A percentile compares a stretch with the other conserved stretches of the same genome.
Evolutionary conservation across 768 basidiomycete species (phyloP).

Genomic region (Cytidiella melzeri): DNA sequence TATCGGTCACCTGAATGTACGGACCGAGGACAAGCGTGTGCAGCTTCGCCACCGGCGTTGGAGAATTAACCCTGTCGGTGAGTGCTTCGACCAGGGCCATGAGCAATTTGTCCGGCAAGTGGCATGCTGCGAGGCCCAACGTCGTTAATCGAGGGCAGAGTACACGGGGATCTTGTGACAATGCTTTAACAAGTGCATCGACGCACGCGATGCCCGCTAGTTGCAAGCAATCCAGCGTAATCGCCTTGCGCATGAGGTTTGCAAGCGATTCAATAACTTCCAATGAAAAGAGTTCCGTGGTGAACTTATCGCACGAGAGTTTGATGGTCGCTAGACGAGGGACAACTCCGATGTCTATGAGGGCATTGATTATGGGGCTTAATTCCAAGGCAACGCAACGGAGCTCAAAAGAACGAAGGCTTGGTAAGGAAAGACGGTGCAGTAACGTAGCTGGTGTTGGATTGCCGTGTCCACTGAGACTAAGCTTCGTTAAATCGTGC

Average conservation of each 20-base stretch:
- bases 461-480: background rate
- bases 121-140: background rate
- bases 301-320: background rate
- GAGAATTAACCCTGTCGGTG: too few species aligned
- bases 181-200: background rate
- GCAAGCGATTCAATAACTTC: too few species aligned
- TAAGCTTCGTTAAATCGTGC: background rate
- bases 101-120: background rate
- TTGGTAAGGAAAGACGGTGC: too few species aligned
- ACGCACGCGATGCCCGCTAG: background rate
- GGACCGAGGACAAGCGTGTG: too few species aligned
- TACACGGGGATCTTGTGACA: background rate
- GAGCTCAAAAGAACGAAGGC: too few species aligned
- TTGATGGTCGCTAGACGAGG: background rate
- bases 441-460: background rate
- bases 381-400: too few species aligned
- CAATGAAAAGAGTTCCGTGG: too few species aligned
- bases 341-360: background rate
- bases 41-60: too few species aligned
- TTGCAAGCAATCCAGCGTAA: background rate
- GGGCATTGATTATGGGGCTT: too few species aligned
- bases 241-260: background rate
- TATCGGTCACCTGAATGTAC: too few species aligned
- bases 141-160: background rate
- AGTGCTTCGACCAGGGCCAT: background rate